phyloP scores from a whole-genome alignment of 805 yeast genomes.

The Metschnikowia anglica region DNA sequence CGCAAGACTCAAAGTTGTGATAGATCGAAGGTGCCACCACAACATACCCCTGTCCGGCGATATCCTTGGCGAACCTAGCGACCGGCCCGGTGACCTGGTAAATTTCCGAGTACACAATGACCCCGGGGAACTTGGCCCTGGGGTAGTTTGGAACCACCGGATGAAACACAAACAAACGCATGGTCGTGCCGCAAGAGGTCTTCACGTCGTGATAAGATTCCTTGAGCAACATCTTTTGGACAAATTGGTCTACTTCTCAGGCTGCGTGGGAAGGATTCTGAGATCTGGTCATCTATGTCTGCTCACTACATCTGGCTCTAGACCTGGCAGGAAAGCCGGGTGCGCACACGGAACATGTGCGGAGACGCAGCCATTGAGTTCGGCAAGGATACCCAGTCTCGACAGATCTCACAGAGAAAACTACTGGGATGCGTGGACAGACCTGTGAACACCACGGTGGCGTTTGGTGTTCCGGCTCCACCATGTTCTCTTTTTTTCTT shows the following conservation, averaged over 20 bases:
- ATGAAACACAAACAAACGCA: conserved; percentile 64
- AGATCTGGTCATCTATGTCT: too few relatives aligned
- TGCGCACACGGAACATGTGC: too few relatives aligned
- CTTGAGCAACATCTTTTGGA: conserved; percentile 56
- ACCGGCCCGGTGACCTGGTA: conserved; percentile 86
- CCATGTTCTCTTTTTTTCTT: too few relatives aligned
- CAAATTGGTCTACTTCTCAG: conserved; percentile 31
- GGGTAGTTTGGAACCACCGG: conserved; percentile 74
- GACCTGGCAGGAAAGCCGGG: too few relatives aligned
- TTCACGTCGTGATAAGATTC: conserved; percentile 63
- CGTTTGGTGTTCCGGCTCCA: too few relatives aligned
- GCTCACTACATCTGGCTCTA: too few relatives aligned
- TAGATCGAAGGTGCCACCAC: conserved; percentile 79
- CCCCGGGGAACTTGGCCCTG: conserved; percentile 78
- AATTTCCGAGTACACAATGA: conserved; percentile 73
- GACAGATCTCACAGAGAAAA: too few relatives aligned
- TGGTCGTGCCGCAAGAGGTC: conserved; percentile 64
- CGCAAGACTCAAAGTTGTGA: conserved; percentile 67
- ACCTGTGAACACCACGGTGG: too few relatives aligned
- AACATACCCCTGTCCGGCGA: conserved; percentile 77
- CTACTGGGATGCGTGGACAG: too few relatives aligned
- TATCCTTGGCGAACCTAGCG: conserved; percentile 69
- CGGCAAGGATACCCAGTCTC: too few relatives aligned
- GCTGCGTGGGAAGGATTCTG: too few relatives aligned
- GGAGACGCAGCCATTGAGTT: too few relatives aligned